Percentiles rank a stretch among this genome's conserved stretches.
Conservation (phyloP, 225 moss, liverwort and hornwort genomes). For the Marchantia polymorpha region DNA sequence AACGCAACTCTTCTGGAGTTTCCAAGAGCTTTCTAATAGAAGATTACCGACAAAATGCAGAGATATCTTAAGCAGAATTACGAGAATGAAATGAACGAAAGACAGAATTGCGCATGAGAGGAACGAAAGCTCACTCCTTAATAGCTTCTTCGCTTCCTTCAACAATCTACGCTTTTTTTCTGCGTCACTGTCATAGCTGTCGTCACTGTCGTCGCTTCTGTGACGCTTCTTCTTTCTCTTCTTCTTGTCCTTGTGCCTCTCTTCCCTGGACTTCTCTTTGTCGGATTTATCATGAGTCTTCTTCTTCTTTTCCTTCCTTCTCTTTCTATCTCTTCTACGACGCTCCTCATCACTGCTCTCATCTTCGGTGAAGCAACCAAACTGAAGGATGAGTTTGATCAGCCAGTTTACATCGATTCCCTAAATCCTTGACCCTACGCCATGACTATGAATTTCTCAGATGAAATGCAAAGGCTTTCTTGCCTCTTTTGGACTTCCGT, state of each 20-base stretch:
- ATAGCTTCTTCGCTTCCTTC: constrained; percentile 67
- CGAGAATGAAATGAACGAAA: background rate
- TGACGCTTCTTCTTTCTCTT: constrained; percentile 48
- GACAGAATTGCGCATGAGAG: background rate
- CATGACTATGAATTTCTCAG: background rate
- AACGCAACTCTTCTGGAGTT: background rate
- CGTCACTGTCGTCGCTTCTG: constrained; percentile 46
- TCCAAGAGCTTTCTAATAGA: background rate
- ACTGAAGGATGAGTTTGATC: constrained; percentile 46
- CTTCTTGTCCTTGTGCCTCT: constrained; percentile 35
- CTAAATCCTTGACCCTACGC: background rate
- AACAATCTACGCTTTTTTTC: constrained; percentile 59
- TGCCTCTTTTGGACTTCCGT: background rate
- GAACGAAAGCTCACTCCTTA: constrained; percentile 39
- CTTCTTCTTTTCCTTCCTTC: constrained; percentile 47
- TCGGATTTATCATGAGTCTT: constrained; percentile 35
- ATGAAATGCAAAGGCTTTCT: too few species aligned
- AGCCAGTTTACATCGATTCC: constrained; percentile 14
- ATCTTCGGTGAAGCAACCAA: constrained; percentile 56
- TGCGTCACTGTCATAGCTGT: constrained; percentile 44
- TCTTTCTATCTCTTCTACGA: constrained; percentile 51
- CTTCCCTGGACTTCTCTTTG: constrained; percentile 48
- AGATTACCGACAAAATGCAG: background rate
- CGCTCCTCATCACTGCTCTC: constrained; percentile 65
- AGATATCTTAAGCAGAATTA: background rate